phyloP scores from a whole-genome alignment of 2,329 filamentous ascomycete genomes.

The Fonsecaea pugnacius region DNA sequence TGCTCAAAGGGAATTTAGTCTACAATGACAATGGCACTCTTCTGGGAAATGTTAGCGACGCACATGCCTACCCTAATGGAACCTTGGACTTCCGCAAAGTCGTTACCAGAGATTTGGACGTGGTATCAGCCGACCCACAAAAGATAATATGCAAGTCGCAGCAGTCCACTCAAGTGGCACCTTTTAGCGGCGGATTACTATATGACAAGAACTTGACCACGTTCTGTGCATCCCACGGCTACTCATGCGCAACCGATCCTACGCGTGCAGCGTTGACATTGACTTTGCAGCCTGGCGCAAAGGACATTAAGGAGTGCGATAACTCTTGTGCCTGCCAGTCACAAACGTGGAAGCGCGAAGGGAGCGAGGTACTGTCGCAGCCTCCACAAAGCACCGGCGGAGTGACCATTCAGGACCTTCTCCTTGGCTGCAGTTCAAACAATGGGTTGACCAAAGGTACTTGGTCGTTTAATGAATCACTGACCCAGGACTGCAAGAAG shows the following conservation, averaged over 20 bases:
- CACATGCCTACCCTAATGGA: slow-evolving; percentile 16
- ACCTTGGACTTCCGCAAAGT: slow-evolving; percentile 14
- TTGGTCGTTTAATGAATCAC: background rate
- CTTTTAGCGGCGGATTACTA: background rate
- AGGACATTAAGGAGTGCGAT: background rate
- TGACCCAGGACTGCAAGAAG: slow-evolving; percentile 6
- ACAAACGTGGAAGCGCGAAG: background rate
- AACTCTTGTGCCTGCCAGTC: background rate
- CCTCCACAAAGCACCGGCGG: background rate
- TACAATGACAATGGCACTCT: slow-evolving; percentile 7
- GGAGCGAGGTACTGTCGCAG: background rate
- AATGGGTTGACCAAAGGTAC: background rate
- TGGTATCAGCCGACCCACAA: background rate
- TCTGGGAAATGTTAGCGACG: slow-evolving; percentile 13
- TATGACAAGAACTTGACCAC: slow-evolving; percentile 7
- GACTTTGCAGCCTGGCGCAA: background rate
- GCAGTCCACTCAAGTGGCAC: background rate
- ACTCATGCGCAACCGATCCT: background rate
- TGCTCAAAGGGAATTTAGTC: background rate
- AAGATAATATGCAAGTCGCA: background rate
- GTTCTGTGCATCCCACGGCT: background rate
- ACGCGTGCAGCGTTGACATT: background rate
- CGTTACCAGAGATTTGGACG: background rate
- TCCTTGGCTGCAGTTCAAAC: background rate
- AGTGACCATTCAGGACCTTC: background rate